Base-by-base conservation (phyloP, 2,329 filamentous ascomycete genomes). In the Colletotrichum costaricense region DNA sequence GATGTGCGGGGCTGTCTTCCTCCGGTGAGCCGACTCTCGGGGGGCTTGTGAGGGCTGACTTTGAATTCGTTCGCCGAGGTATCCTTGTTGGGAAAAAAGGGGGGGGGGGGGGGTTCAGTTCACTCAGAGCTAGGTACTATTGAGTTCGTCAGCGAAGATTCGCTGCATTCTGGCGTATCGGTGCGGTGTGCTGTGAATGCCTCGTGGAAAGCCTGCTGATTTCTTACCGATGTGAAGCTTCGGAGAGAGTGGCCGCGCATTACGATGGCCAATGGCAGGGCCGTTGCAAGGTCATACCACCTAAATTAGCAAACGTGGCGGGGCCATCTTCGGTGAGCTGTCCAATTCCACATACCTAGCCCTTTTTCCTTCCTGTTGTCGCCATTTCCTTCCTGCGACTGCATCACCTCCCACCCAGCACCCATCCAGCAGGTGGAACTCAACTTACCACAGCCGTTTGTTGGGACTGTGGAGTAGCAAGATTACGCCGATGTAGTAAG, bases 151-250 rank as follows among this genome's bases (percentile, higher is more conserved):
- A 26, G 28, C 42, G 42, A 63, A 33, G 42, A 26, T 54, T 52
- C 28, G 60, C 42, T 49, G 19, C 19, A 22, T 33, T 46, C 19
- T 26, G 11, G 60, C 46, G 7, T 16, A n/a, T 28, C 22, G 52
- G 38, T 12, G 38, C 7, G 24, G 5, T 35, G 33, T 30, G 11
- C 52, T 49, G 16, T n/a, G 26, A 59, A 19, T 49, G 64, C 64
- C 54, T 59, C 55, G 55, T 28, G n/a, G 35, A 67, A 67, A 67
- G 64, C 64, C 64, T 67, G 55, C 64, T 59, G 54, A 58, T 67
- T 30, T 57, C 24, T 52, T 30, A 38, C 35, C 64, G 38, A 26
- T 57, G 26, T 16, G 49, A 67, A 67, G 55, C 64, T 67, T 67
- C 7, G 26, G 22, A 6, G n/a, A n/a, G 49, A 14, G 14, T 52